Percentiles rank a stretch among this genome's conserved stretches.
phyloP scores from a whole-genome alignment of 164 flowering plant genomes.

The Tetrastigma voinierianum region DNA sequence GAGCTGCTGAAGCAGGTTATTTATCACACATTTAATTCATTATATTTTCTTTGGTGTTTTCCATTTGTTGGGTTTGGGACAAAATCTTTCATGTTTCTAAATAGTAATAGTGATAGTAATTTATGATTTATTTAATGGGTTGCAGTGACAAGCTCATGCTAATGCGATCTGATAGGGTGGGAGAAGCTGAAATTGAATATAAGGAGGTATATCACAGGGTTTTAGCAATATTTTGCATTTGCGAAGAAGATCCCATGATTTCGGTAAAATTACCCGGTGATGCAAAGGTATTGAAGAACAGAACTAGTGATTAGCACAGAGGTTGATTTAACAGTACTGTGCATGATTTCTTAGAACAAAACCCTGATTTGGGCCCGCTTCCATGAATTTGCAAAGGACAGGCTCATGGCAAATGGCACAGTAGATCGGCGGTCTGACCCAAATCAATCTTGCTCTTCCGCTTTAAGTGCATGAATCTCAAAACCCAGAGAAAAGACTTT shows the following conservation, averaged over 20 bases:
- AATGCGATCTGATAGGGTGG: slow-evolving; percentile 70
- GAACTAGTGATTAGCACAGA: too few species aligned
- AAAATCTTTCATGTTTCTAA: not conserved
- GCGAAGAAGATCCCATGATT: too few species aligned
- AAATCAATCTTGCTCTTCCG: slow-evolving; percentile 67
- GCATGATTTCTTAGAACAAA: slow-evolving; percentile 89
- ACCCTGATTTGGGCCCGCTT: slow-evolving; percentile 76
- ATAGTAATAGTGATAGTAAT: not conserved
- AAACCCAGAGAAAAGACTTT: not conserved
- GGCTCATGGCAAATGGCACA: slow-evolving; percentile 74
- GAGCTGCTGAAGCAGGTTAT: not conserved
- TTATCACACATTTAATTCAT: not conserved
- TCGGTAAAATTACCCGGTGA: too few species aligned
- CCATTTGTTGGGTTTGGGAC: not conserved
- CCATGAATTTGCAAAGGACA: slow-evolving; percentile 92
- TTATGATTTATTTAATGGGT: slow-evolving; percentile 5
- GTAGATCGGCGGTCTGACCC: slow-evolving; percentile 96
- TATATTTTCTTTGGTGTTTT: not conserved
- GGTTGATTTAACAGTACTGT: too few species aligned
- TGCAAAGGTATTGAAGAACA: too few species aligned
- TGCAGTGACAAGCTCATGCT: slow-evolving; percentile 85
- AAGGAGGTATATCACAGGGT: slow-evolving; percentile 57
- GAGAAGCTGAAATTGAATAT: slow-evolving; percentile 81
- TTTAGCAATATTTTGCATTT: too few species aligned
- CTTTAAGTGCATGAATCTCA: not conserved